Conservation (phyloP, 805 yeast species). For the Saccharomycopsis synnaedendra region DNA sequence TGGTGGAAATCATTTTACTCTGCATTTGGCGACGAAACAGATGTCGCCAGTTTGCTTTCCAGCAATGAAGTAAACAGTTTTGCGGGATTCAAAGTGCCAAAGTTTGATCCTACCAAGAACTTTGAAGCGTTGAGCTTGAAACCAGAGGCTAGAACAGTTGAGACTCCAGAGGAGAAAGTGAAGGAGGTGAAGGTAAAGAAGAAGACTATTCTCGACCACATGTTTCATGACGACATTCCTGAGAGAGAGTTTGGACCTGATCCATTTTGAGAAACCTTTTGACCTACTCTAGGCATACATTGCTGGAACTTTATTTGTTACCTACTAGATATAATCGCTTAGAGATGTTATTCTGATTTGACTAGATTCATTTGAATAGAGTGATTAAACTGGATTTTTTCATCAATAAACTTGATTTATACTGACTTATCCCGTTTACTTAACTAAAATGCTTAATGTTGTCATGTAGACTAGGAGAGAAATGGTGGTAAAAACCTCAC, state of each 20-base stretch:
- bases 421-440: too few relatives aligned
- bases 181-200: background rate
- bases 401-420: too few relatives aligned
- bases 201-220: constrained; percentile 8
- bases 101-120: constrained; percentile 9
- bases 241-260: constrained; percentile 14
- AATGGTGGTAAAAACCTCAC: too few relatives aligned
- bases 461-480: too few relatives aligned
- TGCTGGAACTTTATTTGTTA: too few relatives aligned
- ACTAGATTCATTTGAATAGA: too few relatives aligned
- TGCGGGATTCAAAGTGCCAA: background rate
- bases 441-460: too few relatives aligned
- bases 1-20: constrained; percentile 14
- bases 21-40: constrained; percentile 8
- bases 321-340: too few relatives aligned
- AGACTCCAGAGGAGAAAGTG: background rate
- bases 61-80: background rate
- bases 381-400: too few relatives aligned
- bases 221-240: constrained; percentile 4
- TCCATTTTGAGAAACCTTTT: background rate
- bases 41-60: background rate
- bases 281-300: too few relatives aligned
- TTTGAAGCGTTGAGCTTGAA: constrained; percentile 3
- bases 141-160: background rate
- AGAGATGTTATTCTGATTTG: too few relatives aligned